These are phyloP conservation scores for Pseudotulostoma volvatum DNA, from an alignment of 495 filamentous ascomycete genomes.

Conservation along the genomic window DNA sequence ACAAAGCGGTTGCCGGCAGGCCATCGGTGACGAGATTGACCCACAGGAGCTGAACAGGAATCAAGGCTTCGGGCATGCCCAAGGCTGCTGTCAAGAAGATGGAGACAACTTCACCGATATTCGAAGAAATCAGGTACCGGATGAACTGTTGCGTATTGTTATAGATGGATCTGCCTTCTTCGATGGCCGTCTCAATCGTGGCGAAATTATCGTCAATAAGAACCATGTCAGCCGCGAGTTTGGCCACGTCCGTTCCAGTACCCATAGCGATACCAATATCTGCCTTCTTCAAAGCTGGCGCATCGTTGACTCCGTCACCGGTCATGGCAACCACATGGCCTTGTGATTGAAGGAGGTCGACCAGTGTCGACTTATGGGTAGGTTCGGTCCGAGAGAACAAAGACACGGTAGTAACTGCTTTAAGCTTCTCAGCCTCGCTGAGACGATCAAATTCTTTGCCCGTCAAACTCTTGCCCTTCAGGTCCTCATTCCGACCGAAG, in stretches of 20 bases:
- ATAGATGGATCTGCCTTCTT: conserved; percentile 96
- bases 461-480: conserved; percentile 85
- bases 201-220: conserved; percentile 98
- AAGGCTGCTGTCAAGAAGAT: conserved; percentile 96
- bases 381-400: conserved; percentile 98
- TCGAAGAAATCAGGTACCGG: conserved; percentile 95
- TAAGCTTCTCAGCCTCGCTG: conserved; percentile 58
- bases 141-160: conserved; percentile 99
- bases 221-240: conserved; percentile 96
- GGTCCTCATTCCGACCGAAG: conserved; percentile 66
- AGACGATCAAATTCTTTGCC: conserved; percentile 88
- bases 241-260: conserved; percentile 92
- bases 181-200: conserved; percentile 88
- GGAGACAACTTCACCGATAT: conserved; percentile 98
- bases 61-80: conserved; percentile 95
- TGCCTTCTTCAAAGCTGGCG: conserved; percentile 92
- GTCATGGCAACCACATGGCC: conserved; percentile 99
- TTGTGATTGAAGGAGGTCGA: conserved; percentile 84
- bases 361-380: conserved; percentile 83
- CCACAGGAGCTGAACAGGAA: conserved; percentile 96
- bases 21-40: conserved; percentile 98
- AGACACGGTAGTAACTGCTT: conserved; percentile 70
- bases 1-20: conserved; percentile 87
- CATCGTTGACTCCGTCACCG: conserved; percentile 97
- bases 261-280: conserved; percentile 99